phyloP scores from a whole-genome alignment of 805 yeast genomes.

The Scheffersomyces coipomensis region DNA sequence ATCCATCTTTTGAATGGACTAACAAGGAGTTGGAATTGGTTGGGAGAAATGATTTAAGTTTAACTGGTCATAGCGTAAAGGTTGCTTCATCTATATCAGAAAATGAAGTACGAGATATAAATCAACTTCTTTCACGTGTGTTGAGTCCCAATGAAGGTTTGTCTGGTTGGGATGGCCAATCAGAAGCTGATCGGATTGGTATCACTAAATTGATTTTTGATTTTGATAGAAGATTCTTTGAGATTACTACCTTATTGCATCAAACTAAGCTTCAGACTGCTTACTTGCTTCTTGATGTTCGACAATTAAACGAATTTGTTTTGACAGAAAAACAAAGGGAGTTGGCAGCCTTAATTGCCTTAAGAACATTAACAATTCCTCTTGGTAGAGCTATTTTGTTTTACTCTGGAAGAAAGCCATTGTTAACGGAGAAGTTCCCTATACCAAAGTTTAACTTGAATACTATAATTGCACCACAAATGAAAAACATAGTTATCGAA shows the following conservation, averaged over 20 bases:
- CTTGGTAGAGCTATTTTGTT: constrained; percentile 77
- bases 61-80: constrained; percentile 3
- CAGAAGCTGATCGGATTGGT: constrained; percentile 65
- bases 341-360: constrained; percentile 59
- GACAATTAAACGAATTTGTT: constrained; percentile 52
- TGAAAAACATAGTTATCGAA: constrained; percentile 61
- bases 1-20: constrained; percentile 49
- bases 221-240: constrained; percentile 75
- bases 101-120: constrained; percentile 30
- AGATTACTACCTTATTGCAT: constrained; percentile 69
- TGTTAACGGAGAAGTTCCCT: constrained; percentile 81
- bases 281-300: constrained; percentile 33
- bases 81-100: constrained; percentile 1
- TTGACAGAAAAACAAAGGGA: constrained; percentile 53
- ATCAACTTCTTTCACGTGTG: constrained; percentile 36
- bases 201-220: constrained; percentile 73
- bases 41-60: constrained; percentile 65
- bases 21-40: constrained; percentile 51
- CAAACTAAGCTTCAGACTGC: constrained; percentile 65
- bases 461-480: constrained; percentile 61
- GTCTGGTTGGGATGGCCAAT: constrained; percentile 67
- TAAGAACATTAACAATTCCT: constrained; percentile 74
- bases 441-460: constrained; percentile 73
- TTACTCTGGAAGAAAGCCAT: constrained; percentile 66
- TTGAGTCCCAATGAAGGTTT: constrained; percentile 43